These are phyloP conservation scores for Lomentospora prolificans DNA, from an alignment of 2,329 filamentous ascomycete genomes.

Conservation along the genomic window DNA sequence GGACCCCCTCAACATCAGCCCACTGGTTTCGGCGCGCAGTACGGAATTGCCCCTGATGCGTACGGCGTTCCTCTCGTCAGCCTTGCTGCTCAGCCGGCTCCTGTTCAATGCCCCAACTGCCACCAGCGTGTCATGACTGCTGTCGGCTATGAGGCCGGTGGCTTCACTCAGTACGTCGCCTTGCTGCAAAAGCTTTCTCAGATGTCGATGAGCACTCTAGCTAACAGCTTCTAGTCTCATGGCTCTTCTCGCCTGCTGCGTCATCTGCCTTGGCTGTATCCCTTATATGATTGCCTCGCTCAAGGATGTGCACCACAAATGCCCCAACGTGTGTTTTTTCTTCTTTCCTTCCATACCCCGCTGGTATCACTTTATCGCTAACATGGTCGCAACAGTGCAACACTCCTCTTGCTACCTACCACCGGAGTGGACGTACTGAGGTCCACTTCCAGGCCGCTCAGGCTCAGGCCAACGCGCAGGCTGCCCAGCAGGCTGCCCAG, in stretches of 20 bases:
- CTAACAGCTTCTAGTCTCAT: slow-evolving; percentile 9
- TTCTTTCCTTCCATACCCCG: not conserved
- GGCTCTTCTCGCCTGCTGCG: slow-evolving; percentile 14
- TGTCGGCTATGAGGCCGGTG: slow-evolving; percentile 13
- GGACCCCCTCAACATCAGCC: not conserved
- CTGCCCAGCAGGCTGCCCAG: not conserved
- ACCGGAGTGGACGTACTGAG: slow-evolving; percentile 17
- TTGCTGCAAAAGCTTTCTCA: not conserved
- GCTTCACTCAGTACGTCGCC: slow-evolving; percentile 14
- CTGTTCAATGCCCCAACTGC: slow-evolving; percentile 16
- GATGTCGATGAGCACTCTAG: not conserved
- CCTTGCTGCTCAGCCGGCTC: slow-evolving; percentile 13
- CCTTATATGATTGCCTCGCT: slow-evolving; percentile 14
- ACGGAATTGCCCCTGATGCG: not conserved
- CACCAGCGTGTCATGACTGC: slow-evolving; percentile 14
- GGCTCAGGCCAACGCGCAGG: not conserved
- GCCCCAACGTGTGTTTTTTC: slow-evolving; percentile 12
- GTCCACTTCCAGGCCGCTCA: slow-evolving; percentile 13
- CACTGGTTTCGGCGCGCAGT: not conserved
- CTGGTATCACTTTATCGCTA: slow-evolving; percentile 1
- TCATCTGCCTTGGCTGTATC: slow-evolving; percentile 16
- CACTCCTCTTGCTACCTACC: slow-evolving; percentile 16
- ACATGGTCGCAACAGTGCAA: slow-evolving; percentile 13
- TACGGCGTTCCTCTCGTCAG: slow-evolving; percentile 12
- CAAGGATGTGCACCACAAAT: slow-evolving; percentile 16